A percentile compares a stretch with the other conserved stretches of the same genome.
Conservation (phyloP, 116 monocot species). For the Trichopus zeylanicus region DNA sequence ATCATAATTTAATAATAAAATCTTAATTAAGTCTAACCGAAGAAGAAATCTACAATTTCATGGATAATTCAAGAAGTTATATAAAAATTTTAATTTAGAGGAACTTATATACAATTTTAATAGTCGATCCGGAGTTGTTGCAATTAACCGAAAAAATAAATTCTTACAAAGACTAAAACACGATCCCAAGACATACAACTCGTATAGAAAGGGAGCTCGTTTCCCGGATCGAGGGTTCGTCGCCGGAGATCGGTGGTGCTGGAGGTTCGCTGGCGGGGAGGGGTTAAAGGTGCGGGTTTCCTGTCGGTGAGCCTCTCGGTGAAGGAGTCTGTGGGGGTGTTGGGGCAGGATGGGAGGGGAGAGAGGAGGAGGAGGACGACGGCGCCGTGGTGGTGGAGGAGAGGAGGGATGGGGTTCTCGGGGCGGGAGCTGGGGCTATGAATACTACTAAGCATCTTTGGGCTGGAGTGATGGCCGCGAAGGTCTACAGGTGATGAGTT, state of each 20-base stretch:
- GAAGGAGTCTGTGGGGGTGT: slow-evolving; percentile 27
- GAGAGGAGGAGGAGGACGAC: slow-evolving; percentile 16
- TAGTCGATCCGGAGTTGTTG: no score
- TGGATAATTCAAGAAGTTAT: no score
- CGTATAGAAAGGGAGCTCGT: slow-evolving; percentile 1
- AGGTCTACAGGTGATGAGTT: slow-evolving; percentile 70
- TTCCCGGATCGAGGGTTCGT: no score
- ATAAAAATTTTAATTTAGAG: no score
- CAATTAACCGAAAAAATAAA: no score
- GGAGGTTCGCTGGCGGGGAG: not conserved
- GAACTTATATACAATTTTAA: no score
- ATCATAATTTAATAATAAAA: no score
- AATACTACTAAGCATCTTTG: slow-evolving; percentile 92
- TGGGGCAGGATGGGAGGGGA: slow-evolving; percentile 30
- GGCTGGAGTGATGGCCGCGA: slow-evolving; percentile 83
- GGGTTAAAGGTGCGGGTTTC: slow-evolving; percentile 28
- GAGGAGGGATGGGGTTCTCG: no score
- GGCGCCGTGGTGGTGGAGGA: slow-evolving; percentile 13
- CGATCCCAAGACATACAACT: slow-evolving; percentile 12
- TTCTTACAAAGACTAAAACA: no score
- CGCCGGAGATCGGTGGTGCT: not conserved
- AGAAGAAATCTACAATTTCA: no score
- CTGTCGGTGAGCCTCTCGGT: slow-evolving; percentile 75
- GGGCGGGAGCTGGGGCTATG: slow-evolving; percentile 49
- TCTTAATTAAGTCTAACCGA: no score